Evolutionary conservation across 2,329 filamentous ascomycete genomes (phyloP).

Genomic region (Epichloe typhina): DNA sequence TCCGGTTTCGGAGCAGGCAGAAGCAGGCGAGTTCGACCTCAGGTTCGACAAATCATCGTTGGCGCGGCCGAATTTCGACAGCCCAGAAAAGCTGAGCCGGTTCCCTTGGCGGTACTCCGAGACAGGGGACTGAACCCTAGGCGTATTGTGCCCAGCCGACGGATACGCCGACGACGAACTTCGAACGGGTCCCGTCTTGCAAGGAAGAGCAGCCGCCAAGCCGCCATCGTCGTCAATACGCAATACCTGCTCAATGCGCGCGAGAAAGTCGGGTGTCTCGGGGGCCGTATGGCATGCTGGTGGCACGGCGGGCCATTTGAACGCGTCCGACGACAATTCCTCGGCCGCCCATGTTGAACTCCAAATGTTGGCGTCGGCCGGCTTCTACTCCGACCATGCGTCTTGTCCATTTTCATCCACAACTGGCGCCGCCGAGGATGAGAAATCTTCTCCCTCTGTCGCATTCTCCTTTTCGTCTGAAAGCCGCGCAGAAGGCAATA

Average conservation of each 20-base stretch:
- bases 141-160: conserved; percentile 10
- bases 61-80: conserved; percentile 16
- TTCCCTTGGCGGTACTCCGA: conserved; percentile 9
- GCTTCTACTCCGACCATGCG: conserved; percentile 4
- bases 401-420: background rate
- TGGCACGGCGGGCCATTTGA: background rate
- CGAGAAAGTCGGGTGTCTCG: conserved; percentile 8
- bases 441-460: background rate
- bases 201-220: background rate
- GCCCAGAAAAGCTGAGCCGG: conserved; percentile 15
- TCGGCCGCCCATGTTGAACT: background rate
- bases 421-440: background rate
- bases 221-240: conserved; percentile 1
- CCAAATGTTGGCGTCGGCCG: conserved; percentile 1
- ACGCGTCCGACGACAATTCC: background rate
- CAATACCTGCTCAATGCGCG: conserved; percentile 9
- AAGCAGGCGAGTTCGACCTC: conserved; percentile 14
- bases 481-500: background rate
- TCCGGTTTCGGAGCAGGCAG: conserved; percentile 7
- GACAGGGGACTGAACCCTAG: conserved; percentile 16
- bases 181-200: conserved; percentile 7
- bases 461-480: conserved; percentile 4
- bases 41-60: conserved; percentile 19
- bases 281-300: background rate
- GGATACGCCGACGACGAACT: conserved; percentile 21